Conservation (phyloP, 176 grass and related monocot genomes). For the Luzula sylvatica region DNA sequence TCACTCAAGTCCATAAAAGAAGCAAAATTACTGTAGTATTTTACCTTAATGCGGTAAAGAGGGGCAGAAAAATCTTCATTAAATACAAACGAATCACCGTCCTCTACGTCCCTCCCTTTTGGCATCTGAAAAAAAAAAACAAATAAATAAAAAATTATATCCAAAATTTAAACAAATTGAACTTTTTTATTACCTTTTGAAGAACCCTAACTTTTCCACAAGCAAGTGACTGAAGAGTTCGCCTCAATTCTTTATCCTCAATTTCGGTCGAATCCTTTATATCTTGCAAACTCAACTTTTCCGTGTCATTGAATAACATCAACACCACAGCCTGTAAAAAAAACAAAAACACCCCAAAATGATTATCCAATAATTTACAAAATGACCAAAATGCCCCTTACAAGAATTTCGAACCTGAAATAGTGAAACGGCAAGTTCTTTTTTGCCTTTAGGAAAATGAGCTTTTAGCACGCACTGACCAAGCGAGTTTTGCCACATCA, state of each 20-base stretch:
- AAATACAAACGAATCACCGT: conserved; percentile 83
- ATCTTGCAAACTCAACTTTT: conserved; percentile 87
- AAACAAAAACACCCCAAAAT: conserved; percentile 2
- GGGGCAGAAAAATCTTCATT: conserved; percentile 92
- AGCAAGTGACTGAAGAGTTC: conserved; percentile 95
- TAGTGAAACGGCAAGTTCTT: conserved; percentile 96
- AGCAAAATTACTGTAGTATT: not conserved
- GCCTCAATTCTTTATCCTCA: conserved; percentile 98
- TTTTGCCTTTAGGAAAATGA: conserved; percentile 96
- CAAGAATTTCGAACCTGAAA: no score
- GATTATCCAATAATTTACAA: not conserved
- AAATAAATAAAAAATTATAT: conserved; percentile 16
- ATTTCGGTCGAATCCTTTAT: conserved; percentile 92
- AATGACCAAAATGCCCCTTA: no score
- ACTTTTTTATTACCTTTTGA: conserved; percentile 98
- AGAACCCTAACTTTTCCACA: conserved; percentile 96
- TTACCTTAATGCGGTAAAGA: conserved; percentile 96
- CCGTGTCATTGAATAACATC: conserved; percentile 91
- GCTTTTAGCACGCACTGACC: conserved; percentile 96
- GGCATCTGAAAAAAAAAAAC: conserved; percentile 62
- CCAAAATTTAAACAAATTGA: no score
- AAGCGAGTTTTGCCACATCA: conserved; percentile 99
- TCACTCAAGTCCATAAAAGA: not conserved
- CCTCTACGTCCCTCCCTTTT: conserved; percentile 90
- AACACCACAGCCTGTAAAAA: conserved; percentile 75